phyloP scores from a whole-genome alignment of 768 basidiomycete species.

The Podaxis pistillaris region DNA sequence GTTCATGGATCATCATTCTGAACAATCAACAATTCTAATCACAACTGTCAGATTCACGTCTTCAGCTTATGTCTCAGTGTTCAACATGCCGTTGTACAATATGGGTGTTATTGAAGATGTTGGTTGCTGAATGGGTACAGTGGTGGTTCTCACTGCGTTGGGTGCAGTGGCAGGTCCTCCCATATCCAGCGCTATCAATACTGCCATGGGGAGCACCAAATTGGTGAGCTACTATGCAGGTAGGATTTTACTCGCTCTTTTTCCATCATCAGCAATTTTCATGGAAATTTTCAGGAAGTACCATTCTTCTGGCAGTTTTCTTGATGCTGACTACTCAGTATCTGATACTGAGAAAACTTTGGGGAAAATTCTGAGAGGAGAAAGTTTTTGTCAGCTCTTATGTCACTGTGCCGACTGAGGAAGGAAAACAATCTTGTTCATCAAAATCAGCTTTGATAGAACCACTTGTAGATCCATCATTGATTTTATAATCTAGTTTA shows the following conservation, averaged over 20 bases:
- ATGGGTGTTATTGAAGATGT: constrained; percentile 54
- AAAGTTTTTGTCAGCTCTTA: neutral
- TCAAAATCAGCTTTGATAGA: neutral
- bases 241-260: constrained; percentile 15
- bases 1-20: constrained; percentile 15
- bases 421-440: neutral
- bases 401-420: neutral
- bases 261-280: neutral
- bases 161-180: constrained; percentile 61
- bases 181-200: constrained; percentile 58
- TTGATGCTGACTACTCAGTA: constrained; percentile 39
- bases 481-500: neutral
- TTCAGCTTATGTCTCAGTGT: constrained; percentile 48
- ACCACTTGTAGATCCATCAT: neutral
- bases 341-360: constrained; percentile 35
- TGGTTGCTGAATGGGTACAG: constrained; percentile 56
- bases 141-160: constrained; percentile 47
- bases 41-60: constrained; percentile 37
- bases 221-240: constrained; percentile 52
- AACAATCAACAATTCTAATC: neutral
- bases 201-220: constrained; percentile 41
- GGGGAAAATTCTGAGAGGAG: constrained; percentile 37
- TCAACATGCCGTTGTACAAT: constrained; percentile 43
- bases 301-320: constrained; percentile 39
- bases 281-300: constrained; percentile 18